These are phyloP conservation scores for Apostasia ramifera DNA, from an alignment of 106 monocot species.

Conservation along the genomic window DNA sequence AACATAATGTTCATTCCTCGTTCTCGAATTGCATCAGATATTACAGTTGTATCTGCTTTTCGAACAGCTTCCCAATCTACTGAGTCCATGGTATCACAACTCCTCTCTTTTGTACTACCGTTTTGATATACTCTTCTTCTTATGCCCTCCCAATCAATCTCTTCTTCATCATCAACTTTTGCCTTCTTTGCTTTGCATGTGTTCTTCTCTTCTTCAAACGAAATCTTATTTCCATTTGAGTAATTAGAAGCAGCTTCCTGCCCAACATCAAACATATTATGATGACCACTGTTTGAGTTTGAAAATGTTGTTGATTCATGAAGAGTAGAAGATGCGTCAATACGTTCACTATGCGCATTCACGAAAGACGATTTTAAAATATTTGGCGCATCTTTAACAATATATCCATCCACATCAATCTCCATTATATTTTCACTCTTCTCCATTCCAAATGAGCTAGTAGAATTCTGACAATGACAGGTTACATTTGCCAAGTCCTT, in stretches of 20 bases:
- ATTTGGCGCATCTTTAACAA: background rate
- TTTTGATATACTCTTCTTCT: constrained; percentile 6
- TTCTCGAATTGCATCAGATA: constrained; percentile 52
- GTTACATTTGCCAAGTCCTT: background rate
- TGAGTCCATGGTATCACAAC: constrained; percentile 41
- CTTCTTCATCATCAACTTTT: constrained; percentile 9
- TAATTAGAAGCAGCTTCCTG: background rate
- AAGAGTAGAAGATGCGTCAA: background rate
- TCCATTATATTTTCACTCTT: background rate
- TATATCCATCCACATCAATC: constrained; percentile 1
- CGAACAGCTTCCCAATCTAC: constrained; percentile 75
- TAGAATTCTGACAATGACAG: constrained; percentile 1
- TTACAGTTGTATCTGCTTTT: constrained; percentile 41
- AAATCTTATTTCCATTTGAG: background rate
- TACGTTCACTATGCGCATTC: constrained; percentile 1
- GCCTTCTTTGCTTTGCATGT: constrained; percentile 5
- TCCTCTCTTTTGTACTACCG: constrained; percentile 13
- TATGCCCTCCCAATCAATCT: constrained; percentile 25
- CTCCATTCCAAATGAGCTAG: background rate
- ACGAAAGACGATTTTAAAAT: background rate
- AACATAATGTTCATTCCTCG: constrained; percentile 72
- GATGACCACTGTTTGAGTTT: background rate
- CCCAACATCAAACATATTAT: background rate
- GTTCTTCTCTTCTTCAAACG: constrained; percentile 2
- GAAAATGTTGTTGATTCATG: background rate